Evolutionary conservation across 106 monocot species (phyloP).

Genomic region (Dendrobium huoshanense): DNA sequence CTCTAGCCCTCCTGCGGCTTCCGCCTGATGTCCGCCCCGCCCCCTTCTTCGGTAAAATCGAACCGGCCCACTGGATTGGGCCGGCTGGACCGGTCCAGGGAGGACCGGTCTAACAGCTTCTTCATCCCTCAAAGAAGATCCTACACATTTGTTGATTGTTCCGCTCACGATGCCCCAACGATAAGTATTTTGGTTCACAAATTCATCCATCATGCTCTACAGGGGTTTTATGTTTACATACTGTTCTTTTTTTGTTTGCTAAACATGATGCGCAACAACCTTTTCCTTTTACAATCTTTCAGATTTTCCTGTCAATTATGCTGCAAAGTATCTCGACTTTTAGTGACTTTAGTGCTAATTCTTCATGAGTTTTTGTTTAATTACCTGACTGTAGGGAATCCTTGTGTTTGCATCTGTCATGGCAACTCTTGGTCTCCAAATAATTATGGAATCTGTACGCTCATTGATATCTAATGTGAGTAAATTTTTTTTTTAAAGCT

Average conservation of each 20-base stretch:
- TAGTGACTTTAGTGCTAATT: neutral
- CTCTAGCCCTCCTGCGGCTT: too few relatives aligned
- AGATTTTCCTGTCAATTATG: neutral
- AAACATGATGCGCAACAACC: neutral
- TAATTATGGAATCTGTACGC: constrained; percentile 83
- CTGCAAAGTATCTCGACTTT: neutral
- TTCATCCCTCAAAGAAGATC: too few relatives aligned
- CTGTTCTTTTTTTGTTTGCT: neutral
- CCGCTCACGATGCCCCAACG: neutral
- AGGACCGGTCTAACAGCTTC: too few relatives aligned
- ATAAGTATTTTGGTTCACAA: neutral
- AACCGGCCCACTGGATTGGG: too few relatives aligned
- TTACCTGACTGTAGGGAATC: constrained; percentile 56
- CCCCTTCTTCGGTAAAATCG: too few relatives aligned
- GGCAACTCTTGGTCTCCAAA: constrained; percentile 96
- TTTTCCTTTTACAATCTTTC: neutral
- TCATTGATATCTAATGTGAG: constrained; percentile 77
- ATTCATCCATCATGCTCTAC: neutral
- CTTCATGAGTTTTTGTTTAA: neutral
- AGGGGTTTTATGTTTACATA: neutral
- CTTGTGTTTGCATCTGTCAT: constrained; percentile 98
- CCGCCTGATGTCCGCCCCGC: too few relatives aligned
- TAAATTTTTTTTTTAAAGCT: neutral
- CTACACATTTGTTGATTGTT: neutral
- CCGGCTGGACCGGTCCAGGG: too few relatives aligned